Base-by-base conservation (phyloP, 495 filamentous ascomycete species). In the Pyrenula massariospora region DNA sequence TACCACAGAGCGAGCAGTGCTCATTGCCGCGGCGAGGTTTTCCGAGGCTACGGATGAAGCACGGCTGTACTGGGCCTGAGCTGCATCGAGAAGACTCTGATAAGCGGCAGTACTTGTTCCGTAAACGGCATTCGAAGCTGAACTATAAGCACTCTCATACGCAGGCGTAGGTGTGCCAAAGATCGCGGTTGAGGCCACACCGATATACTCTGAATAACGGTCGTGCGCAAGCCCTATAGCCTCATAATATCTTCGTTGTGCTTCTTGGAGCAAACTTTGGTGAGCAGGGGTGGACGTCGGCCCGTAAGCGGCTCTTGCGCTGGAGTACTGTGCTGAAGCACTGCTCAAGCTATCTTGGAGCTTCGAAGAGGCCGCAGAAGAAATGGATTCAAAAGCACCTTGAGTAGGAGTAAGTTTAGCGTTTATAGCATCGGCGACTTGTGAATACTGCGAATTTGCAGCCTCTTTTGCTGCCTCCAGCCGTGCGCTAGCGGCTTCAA, bases 191-290 rank as follows among this genome's bases (percentile, higher is more conserved):
- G 84, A 86, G 22, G 85, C 87, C 10, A 85, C 81, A 12, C 74
- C 75, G 5, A 91, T 58, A 61, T 92, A 90, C 24, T 84, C 82
- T 10, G 85, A 81, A 61, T 89, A 91, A 20, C 82, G 80, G 49
- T 83, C 87, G 63, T 93, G 86, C 2, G 88, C 88, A 21, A 89
- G 60, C 15, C 88, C 88, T 54, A 91, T 60, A 10, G 81, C 86
- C 56, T 88, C 84, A 60, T 90, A 90, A 65, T 91, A 93, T 59
- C 84, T 84, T 54, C 82, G 73, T 58, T 80, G 82, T 24, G 84
- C 83, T 56, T 83, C 78, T 20, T 81, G 72, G 10, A 86, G 60
- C 55, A 77, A 77, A 42, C 73, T 73, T 59, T 84, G 78, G 59
- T 74, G 72, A 15, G 73, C 71, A 49, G 74, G 66, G 12, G 79